phyloP scores from a whole-genome alignment of 73 alveolate genomes.

The Tetrahymena thermophila region DNA sequence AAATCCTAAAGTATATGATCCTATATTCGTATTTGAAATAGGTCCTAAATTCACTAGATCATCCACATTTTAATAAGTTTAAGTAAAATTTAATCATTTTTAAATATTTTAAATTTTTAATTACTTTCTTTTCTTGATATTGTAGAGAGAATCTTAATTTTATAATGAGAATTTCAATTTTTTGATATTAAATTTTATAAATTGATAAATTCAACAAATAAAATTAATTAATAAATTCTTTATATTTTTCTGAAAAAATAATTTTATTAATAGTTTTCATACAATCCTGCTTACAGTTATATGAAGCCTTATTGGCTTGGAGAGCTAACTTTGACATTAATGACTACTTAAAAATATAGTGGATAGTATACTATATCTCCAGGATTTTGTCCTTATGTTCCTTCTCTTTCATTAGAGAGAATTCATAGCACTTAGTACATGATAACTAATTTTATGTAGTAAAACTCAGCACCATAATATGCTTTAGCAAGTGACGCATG shows the following conservation, averaged over 20 bases:
- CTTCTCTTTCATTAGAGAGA: conserved; percentile 18
- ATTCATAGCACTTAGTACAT: conserved; percentile 8
- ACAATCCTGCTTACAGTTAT: conserved; percentile 42
- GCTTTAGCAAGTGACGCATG: conserved; percentile 4
- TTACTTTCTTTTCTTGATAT: too few relatives aligned
- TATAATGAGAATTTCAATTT: too few relatives aligned
- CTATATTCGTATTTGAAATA: conserved; percentile 15
- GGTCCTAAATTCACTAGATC: conserved; percentile 37
- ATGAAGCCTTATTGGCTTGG: conserved; percentile 45
- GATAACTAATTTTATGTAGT: conserved; percentile 1
- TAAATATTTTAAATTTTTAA: too few relatives aligned
- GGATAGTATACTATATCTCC: conserved; percentile 14
- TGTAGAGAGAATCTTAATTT: too few relatives aligned
- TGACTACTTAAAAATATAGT: conserved; percentile 28
- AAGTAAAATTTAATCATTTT: not conserved
- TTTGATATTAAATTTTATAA: too few relatives aligned
- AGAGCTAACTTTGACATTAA: conserved; percentile 23
- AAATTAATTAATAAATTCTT: too few relatives aligned
- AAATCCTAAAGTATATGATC: conserved; percentile 40
- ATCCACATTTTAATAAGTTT: conserved; percentile 20
- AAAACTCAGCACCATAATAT: conserved; percentile 1
- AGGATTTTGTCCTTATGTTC: conserved; percentile 41
- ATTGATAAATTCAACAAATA: too few relatives aligned
- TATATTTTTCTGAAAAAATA: too few relatives aligned
- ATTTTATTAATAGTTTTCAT: not conserved